Evolutionary conservation across 73 alveolate species (phyloP), one percentile per base, ranked within the genome.

Genomic region (Paramecium biaurelia): DNA sequence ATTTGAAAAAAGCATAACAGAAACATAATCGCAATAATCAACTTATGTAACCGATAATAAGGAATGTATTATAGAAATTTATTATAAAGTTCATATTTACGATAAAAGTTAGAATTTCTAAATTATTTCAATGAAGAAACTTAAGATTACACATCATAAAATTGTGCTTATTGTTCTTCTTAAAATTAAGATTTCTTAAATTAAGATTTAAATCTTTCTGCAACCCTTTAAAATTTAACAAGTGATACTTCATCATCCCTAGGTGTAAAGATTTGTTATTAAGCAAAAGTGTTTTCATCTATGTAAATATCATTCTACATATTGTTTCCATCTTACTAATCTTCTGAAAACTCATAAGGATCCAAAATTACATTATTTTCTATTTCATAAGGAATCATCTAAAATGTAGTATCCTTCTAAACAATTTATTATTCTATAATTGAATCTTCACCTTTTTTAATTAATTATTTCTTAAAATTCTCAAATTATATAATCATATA

Each of bases 51-150:
- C 4, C 35, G 14, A 7, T 32, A 32, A 72, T 35, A 9, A 14
- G 86, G 56, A 9, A 35, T n/a, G 7, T 72, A 37, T 34, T 37
- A 14, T 9, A 35, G 24, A 72, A 72, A 35, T 15, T 72, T 72
- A 32, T 15, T 72, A 37, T 35, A 72, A 21, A 72, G 56, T 38
- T 79, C 90, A 79, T 79, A 79, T 79, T 79, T 79, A 26, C 56
- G 18, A 79, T 43, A 79, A 47, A 79, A 79, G 2, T 26, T 47
- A 20, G 90, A 79, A 11, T 79, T 79, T 24, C 90, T 38, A 14
- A 79, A 32, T 30, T n/a, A 58, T 79, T 23, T 24, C 23, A 79
- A 20, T 34, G 90, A 79, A 11, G 90, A 79, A 43, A 79, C 90
- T 18, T 79, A 79, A 21, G 90, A 79, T 24, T 26, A 14, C 0